These are phyloP conservation scores for Fraxinus angustifolia DNA, from an alignment of 305 asterid genomes.

Conservation along the genomic window DNA sequence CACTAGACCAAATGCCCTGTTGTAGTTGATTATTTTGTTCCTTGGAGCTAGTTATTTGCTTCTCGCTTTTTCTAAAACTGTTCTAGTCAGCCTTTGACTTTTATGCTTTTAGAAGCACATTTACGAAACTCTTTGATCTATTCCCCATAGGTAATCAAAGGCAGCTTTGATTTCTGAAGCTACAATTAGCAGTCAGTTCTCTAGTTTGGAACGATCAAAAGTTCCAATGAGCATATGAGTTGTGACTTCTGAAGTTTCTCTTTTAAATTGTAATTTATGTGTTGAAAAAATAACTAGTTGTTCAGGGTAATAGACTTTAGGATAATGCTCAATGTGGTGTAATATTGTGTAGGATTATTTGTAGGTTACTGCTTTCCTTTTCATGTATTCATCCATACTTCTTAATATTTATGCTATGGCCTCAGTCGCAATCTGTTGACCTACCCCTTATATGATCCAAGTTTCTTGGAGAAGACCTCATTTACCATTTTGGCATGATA, in stretches of 20 bases:
- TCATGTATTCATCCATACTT: neutral
- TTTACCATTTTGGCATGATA: neutral
- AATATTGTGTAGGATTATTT: neutral
- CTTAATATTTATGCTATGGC: neutral
- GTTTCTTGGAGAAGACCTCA: neutral
- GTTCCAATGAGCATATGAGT: neutral
- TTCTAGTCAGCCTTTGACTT: neutral
- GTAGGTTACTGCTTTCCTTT: neutral
- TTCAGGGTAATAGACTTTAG: neutral
- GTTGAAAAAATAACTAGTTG: neutral
- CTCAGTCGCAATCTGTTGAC: neutral
- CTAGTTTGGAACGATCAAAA: neutral
- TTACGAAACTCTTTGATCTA: neutral
- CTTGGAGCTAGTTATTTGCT: too few species aligned
- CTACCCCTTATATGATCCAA: neutral
- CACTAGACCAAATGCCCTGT: constrained; percentile 64
- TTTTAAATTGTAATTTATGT: neutral
- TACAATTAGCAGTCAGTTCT: neutral
- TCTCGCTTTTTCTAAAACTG: too few species aligned
- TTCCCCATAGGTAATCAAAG: neutral
- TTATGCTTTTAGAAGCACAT: neutral
- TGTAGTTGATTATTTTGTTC: too few species aligned
- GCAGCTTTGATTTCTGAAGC: neutral
- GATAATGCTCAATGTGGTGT: neutral
- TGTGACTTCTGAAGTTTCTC: neutral